phyloP scores from a whole-genome alignment of 208 protist genomes.

The Trypanosoma scelopori region DNA sequence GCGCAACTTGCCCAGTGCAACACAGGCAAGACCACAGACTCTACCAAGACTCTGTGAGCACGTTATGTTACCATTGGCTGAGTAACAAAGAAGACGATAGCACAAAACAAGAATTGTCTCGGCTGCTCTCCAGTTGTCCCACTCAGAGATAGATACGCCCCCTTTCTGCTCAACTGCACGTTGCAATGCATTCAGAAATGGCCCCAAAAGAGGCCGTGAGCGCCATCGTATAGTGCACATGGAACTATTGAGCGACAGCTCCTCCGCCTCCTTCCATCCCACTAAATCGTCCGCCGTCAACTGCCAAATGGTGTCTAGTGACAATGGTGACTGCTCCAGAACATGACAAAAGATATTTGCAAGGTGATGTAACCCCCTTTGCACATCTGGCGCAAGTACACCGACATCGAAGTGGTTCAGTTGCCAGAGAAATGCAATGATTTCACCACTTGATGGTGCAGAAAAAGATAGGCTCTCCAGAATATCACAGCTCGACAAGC shows the following conservation, averaged over 20 bases:
- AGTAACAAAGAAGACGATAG: slow-evolving; percentile 6
- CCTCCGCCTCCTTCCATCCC: not conserved
- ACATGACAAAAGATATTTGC: not conserved
- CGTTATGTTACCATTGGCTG: not conserved
- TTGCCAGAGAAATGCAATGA: slow-evolving; percentile 8
- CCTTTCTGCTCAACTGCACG: not conserved
- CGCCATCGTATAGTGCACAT: not conserved
- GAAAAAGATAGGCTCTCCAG: not conserved
- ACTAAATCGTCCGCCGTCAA: slow-evolving; percentile 12
- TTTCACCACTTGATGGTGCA: slow-evolving; percentile 1
- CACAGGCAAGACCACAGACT: slow-evolving; percentile 11
- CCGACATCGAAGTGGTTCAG: slow-evolving; percentile 2
- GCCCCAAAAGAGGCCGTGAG: not conserved
- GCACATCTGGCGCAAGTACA: not conserved
- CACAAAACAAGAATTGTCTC: slow-evolving; percentile 9
- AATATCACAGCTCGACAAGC: not conserved
- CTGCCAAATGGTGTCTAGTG: not conserved
- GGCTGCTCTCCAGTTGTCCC: not conserved
- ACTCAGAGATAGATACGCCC: not conserved
- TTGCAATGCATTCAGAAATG: slow-evolving; percentile 10
- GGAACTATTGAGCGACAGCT: not conserved
- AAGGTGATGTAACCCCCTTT: slow-evolving; percentile 1
- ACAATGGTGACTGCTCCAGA: slow-evolving; percentile 8
- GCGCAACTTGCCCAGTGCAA: not conserved
- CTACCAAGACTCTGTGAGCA: not conserved